Percentiles rank a stretch among this genome's conserved stretches.
phyloP scores from a whole-genome alignment of 176 grass and related monocot genomes.

The Eragrostis curvula region DNA sequence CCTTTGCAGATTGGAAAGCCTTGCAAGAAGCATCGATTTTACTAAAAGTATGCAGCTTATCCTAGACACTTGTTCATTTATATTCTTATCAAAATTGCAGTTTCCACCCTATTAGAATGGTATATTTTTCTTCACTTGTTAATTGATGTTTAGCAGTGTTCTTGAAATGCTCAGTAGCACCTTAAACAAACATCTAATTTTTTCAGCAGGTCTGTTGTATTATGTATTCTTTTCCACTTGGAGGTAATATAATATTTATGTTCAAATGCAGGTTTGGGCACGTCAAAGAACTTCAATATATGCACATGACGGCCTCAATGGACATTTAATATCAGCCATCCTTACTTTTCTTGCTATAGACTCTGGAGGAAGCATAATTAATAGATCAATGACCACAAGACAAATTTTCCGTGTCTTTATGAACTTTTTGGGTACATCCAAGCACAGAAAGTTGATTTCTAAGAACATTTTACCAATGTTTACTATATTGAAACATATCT shows the following conservation, averaged over 20 bases:
- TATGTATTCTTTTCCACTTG: conserved; percentile 5
- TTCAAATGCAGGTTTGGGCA: conserved; percentile 82
- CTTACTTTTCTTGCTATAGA: conserved; percentile 65
- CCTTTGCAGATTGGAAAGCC: conserved; percentile 64
- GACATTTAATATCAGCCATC: conserved; percentile 83
- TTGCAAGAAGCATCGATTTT: conserved; percentile 83
- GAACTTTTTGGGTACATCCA: conserved; percentile 76
- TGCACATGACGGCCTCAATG: conserved; percentile 89
- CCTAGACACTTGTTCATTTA: conserved; percentile 16
- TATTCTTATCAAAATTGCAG: neutral
- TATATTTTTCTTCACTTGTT: conserved; percentile 12
- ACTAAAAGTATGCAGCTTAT: conserved; percentile 72
- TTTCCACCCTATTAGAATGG: neutral
- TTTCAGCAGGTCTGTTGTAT: conserved; percentile 4
- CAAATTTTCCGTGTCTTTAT: conserved; percentile 77
- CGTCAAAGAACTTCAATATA: conserved; percentile 80
- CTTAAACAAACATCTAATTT: neutral
- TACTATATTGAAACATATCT: conserved; percentile 37
- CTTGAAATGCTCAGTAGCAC: neutral
- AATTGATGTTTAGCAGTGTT: neutral
- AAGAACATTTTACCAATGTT: neutral
- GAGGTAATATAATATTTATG: conserved; percentile 34
- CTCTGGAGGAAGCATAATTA: conserved; percentile 70
- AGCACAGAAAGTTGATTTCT: conserved; percentile 25
- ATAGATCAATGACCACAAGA: conserved; percentile 65